A percentile compares a stretch with the other conserved stretches of the same genome.
These are phyloP conservation scores for Botrytis tulipae DNA, from an alignment of 2,329 filamentous ascomycete genomes.

Conservation along the genomic window DNA sequence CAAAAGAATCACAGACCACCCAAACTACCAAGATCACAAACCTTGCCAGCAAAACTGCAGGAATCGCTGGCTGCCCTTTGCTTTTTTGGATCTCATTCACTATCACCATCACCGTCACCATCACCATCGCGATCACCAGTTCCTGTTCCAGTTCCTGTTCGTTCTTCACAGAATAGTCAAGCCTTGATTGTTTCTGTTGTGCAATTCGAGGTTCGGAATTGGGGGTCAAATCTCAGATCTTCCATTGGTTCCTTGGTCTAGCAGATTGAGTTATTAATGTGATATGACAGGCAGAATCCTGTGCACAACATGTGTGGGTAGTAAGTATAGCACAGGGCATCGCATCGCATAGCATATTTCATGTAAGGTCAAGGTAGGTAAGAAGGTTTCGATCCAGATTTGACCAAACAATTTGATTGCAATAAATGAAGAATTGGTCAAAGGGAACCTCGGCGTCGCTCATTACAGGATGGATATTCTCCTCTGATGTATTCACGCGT, in stretches of 20 bases:
- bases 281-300: background rate
- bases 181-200: constrained; percentile 6
- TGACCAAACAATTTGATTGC: background rate
- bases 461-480: constrained; percentile 16
- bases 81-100: constrained; percentile 1
- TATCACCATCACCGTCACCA: background rate
- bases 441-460: constrained; percentile 14
- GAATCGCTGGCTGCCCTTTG: constrained; percentile 32
- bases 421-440: constrained; percentile 1
- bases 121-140: background rate
- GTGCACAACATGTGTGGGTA: constrained; percentile 9
- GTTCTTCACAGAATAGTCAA: background rate
- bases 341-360: constrained; percentile 12
- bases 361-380: constrained; percentile 11
- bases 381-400: background rate
- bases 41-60: constrained; percentile 22
- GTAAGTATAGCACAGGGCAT: background rate
- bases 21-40: constrained; percentile 9
- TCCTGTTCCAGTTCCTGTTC: background rate
- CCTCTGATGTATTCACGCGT: constrained; percentile 14
- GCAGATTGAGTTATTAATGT: background rate
- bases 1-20: constrained; percentile 15
- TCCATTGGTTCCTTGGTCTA: background rate
- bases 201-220: background rate
- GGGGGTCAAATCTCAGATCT: background rate